Base-by-base conservation (phyloP, 2,329 filamentous ascomycete species). In the Golovinomyces cichoracearum region DNA sequence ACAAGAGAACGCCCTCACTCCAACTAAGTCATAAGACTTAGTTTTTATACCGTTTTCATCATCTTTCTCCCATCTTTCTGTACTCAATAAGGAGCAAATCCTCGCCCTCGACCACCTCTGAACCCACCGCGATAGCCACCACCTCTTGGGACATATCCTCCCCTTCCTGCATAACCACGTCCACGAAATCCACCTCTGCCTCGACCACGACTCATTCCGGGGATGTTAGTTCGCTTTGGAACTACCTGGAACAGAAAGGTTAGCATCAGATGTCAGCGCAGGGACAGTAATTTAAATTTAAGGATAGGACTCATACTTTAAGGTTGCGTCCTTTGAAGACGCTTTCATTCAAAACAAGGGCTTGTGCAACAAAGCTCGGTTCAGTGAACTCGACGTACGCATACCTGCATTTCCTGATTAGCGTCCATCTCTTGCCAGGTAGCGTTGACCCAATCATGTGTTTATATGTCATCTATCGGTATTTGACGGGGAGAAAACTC, bases 341-440 rank as follows among this genome's bases (percentile, higher is more conserved):
- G 64, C 85, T 94, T 66, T 98, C 90, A 63, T 98, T 95, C 50
- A 98, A 70, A 37, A 95, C 85, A 52, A 98, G 73, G 23, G 90
- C 90, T 63, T 93, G 83, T 45, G 83, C 84, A 53, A 98, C 88
- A 52, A 94, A 71, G 64, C 76, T 86, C 45, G 90, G 85, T 66
- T 95, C 90, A 52, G 83, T 80, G 62, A 98, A 98, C 66, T 98
- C 90, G 59, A 98, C 90, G 66, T 98, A 98, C 61, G 90, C 90
- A 67, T 98, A 98, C 55, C 86, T 94, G 65, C 49, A 55, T 59
- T 45, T 54, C 54, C 55, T 53, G 46, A 60, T 60, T 60, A 60
- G 58, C 65, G 64, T 64, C 65, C 67, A 63, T 65, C 68, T 72
- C 68, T 72, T 73, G 70, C 70, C 70, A 73, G 70, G 70, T 66